phyloP scores from a whole-genome alignment of 2,329 filamentous ascomycete genomes.

The Fusarium oligoseptatum region DNA sequence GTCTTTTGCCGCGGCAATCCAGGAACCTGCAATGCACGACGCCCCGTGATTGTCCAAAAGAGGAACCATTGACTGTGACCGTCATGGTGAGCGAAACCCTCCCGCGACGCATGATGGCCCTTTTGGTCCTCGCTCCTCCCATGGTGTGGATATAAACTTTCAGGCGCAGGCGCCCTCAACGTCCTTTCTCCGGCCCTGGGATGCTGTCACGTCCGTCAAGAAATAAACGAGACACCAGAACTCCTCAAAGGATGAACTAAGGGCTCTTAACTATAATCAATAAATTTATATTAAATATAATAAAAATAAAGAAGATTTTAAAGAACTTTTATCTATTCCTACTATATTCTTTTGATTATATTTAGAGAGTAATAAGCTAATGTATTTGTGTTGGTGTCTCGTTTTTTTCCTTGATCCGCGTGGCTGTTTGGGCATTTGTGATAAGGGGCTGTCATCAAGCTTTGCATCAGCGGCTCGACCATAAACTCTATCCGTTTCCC shows the following conservation, averaged over 20 bases:
- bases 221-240: too few species aligned
- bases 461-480: conserved; percentile 33
- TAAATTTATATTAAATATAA: too few species aligned
- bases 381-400: too few species aligned
- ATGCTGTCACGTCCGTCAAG: not conserved
- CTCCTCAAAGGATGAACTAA: too few species aligned
- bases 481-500: conserved; percentile 23
- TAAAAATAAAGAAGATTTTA: too few species aligned
- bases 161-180: conserved; percentile 28
- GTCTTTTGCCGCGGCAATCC: conserved; percentile 3
- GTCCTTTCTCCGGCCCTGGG: conserved; percentile 24
- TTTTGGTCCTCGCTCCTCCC: not conserved
- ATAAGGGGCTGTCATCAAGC: conserved; percentile 1
- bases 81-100: conserved; percentile 7
- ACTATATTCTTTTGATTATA: too few species aligned
- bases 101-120: not conserved
- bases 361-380: too few species aligned
- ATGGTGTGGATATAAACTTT: conserved; percentile 26
- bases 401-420: too few species aligned
- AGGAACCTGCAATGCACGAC: conserved; percentile 19
- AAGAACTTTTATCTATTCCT: too few species aligned
- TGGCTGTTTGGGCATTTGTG: conserved; percentile 6
- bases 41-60: not conserved
- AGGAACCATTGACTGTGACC: not conserved
- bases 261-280: too few species aligned